phyloP scores from a whole-genome alignment of 345 rosid species.

The Zanthoxylum bungeanum region DNA sequence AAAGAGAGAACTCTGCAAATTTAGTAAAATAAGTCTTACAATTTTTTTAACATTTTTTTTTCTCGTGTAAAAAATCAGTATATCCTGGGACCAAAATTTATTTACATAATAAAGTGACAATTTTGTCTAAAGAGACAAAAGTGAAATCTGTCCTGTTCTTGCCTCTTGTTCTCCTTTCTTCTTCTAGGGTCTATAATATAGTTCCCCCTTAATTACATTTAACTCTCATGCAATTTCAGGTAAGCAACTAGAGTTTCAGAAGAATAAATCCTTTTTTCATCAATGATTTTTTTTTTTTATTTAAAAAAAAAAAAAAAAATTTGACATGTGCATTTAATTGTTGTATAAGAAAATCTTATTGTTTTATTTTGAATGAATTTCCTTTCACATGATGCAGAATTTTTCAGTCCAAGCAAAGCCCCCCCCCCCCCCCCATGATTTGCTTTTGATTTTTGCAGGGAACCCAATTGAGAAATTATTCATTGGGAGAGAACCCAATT shows the following conservation, averaged over 20 bases:
- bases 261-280: not conserved
- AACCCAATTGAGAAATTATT: not conserved
- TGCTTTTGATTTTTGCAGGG: not conserved
- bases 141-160: constrained; percentile 5
- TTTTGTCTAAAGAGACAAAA: constrained; percentile 24
- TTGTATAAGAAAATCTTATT: not conserved
- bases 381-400: constrained; percentile 34
- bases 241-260: constrained; percentile 15
- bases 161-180: not conserved
- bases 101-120: not conserved
- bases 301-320: too few relatives aligned
- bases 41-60: not conserved
- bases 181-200: constrained; percentile 3
- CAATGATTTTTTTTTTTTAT: not conserved
- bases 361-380: not conserved
- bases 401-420: too few relatives aligned
- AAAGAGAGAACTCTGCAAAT: not conserved
- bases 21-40: not conserved
- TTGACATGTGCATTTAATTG: not conserved
- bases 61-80: not conserved
- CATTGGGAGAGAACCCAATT: constrained; percentile 2
- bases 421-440: too few relatives aligned
- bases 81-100: not conserved
- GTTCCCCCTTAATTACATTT: not conserved
- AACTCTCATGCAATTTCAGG: constrained; percentile 16